Conservation (phyloP, 805 yeast genomes). For the Lipomyces mesembrius region DNA sequence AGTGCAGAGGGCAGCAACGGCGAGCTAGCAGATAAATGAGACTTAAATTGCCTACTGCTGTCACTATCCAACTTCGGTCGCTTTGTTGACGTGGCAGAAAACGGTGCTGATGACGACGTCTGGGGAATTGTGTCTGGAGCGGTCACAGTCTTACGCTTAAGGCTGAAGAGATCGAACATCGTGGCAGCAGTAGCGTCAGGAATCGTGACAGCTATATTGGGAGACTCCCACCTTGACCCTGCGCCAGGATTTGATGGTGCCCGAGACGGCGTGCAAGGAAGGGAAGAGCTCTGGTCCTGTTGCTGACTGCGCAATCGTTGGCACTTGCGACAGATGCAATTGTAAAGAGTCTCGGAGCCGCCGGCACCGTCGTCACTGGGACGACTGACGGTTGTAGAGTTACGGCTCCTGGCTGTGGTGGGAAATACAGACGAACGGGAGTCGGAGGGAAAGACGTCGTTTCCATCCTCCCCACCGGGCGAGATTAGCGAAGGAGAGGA, state of each 20-base stretch:
- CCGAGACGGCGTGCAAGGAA: not conserved
- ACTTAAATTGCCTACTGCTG: not conserved
- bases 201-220: not conserved
- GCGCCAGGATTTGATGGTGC: not conserved
- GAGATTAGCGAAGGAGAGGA: not conserved
- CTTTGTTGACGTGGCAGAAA: not conserved
- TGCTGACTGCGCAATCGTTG: conserved; percentile 4
- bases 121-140: not conserved
- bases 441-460: not conserved
- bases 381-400: not conserved
- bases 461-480: conserved; percentile 1
- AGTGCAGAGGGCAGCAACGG: not conserved
- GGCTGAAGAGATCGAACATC: conserved; percentile 2
- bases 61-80: conserved; percentile 3
- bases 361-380: conserved; percentile 1
- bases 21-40: not conserved
- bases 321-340: conserved; percentile 8
- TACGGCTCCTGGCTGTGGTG: not conserved
- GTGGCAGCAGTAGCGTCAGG: not conserved
- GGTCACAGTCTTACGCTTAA: not conserved
- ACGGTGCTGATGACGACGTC: not conserved
- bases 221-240: not conserved
- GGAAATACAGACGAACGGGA: not conserved
- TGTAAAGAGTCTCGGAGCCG: conserved; percentile 3
- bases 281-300: not conserved